phyloP scores from a whole-genome alignment of 768 basidiomycete species.

The Boletus edulis region DNA sequence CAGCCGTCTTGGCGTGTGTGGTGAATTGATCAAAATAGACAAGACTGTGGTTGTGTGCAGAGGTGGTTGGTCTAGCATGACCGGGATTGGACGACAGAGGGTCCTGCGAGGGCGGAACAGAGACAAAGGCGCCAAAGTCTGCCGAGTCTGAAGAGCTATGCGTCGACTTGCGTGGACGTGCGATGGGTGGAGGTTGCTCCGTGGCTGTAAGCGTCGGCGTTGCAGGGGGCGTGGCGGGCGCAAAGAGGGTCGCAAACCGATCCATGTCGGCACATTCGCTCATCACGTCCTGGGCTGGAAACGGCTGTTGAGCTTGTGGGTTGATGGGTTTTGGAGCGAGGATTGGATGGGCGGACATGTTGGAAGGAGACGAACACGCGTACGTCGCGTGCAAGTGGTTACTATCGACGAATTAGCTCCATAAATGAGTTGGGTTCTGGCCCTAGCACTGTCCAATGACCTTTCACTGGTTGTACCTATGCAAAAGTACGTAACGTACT shows the following conservation, averaged over 20 bases:
- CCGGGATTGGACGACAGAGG: conserved; percentile 27
- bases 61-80: not conserved
- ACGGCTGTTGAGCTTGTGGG: too few relatives aligned
- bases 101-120: conserved; percentile 52
- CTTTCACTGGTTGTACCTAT: too few relatives aligned
- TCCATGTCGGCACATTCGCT: conserved; percentile 23
- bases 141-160: conserved; percentile 41
- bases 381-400: too few relatives aligned
- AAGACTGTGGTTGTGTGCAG: conserved; percentile 28
- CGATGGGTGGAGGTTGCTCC: not conserved
- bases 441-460: too few relatives aligned
- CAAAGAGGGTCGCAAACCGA: conserved; percentile 44
- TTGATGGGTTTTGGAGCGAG: not conserved
- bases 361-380: too few relatives aligned
- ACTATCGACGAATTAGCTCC: too few relatives aligned
- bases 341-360: not conserved
- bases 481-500: too few relatives aligned
- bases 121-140: conserved; percentile 64
- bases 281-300: too few relatives aligned
- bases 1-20: conserved; percentile 52
- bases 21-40: conserved; percentile 63
- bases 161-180: conserved; percentile 12
- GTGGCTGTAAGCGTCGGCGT: conserved; percentile 14
- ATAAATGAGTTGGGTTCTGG: too few relatives aligned
- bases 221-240: conserved; percentile 36